These are phyloP conservation scores for Xylaria arbuscula DNA, from an alignment of 2,329 filamentous ascomycete genomes.

Conservation along the genomic window DNA sequence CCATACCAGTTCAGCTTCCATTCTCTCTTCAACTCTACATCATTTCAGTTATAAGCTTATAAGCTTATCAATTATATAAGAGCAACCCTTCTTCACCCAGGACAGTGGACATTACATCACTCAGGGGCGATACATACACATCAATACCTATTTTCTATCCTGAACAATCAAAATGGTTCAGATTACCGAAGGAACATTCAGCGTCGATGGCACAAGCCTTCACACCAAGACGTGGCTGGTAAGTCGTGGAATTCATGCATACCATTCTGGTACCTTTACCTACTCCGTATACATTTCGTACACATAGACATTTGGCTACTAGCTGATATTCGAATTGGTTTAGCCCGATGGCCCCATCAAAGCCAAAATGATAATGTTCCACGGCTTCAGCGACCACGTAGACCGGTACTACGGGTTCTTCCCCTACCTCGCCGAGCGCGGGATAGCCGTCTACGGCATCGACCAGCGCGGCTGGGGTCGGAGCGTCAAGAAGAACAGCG, in stretches of 20 bases:
- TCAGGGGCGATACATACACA: background rate
- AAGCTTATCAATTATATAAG: too few relatives aligned
- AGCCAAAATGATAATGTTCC: constrained; percentile 83
- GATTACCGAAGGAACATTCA: constrained; percentile 63
- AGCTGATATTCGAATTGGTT: background rate
- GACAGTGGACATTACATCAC: background rate
- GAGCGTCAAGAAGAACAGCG: constrained; percentile 68
- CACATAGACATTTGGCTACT: too few relatives aligned
- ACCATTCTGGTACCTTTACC: background rate
- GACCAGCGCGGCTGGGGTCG: constrained; percentile 93
- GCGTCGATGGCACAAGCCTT: constrained; percentile 58
- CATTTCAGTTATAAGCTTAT: background rate
- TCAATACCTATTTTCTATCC: background rate
- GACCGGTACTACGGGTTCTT: constrained; percentile 82
- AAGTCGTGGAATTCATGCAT: constrained; percentile 46
- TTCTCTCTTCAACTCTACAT: background rate
- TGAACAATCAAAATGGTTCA: constrained; percentile 52
- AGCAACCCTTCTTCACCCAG: background rate
- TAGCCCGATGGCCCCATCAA: constrained; percentile 67
- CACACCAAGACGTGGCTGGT: constrained; percentile 71
- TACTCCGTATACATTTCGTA: background rate
- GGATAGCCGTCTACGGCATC: constrained; percentile 80
- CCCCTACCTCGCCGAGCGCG: constrained; percentile 72
- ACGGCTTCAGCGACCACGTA: constrained; percentile 90
- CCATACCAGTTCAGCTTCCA: background rate